phyloP scores from a whole-genome alignment of 352 stramenopile genomes.

The Aphanomyces stellatus region DNA sequence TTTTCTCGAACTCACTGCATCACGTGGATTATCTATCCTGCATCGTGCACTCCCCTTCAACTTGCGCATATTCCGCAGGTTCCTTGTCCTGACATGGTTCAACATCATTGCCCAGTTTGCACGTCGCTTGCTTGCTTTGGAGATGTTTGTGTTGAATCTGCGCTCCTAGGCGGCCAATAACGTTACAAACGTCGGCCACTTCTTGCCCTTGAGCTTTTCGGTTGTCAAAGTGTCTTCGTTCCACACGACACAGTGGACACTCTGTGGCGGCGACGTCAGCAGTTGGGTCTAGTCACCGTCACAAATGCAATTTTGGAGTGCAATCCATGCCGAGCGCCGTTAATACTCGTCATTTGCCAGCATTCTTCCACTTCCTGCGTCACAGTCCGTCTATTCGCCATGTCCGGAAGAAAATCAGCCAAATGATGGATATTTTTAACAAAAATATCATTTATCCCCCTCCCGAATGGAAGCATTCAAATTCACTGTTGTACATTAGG shows the following conservation, averaged over 20 bases:
- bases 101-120: constrained; percentile 15
- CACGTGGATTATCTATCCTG: background rate
- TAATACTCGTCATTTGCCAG: background rate
- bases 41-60: no score
- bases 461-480: no score
- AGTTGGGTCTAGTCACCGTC: background rate
- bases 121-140: constrained; percentile 8
- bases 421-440: no score
- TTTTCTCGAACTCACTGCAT: background rate
- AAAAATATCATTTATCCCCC: no score
- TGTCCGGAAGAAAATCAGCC: no score
- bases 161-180: constrained; percentile 70
- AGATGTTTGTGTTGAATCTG: constrained; percentile 41
- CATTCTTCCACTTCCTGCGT: no score
- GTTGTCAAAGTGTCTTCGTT: background rate
- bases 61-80: background rate
- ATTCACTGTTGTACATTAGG: no score
- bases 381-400: no score
- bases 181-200: constrained; percentile 45
- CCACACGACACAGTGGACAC: background rate
- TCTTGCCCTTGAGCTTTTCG: constrained; percentile 24
- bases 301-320: background rate
- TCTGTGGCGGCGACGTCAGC: background rate
- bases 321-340: no score
- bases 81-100: background rate